Evolutionary conservation across 2,329 filamentous ascomycete genomes (phyloP), one percentile per base, ranked within the genome.

Genomic region (Claviceps citrina): DNA sequence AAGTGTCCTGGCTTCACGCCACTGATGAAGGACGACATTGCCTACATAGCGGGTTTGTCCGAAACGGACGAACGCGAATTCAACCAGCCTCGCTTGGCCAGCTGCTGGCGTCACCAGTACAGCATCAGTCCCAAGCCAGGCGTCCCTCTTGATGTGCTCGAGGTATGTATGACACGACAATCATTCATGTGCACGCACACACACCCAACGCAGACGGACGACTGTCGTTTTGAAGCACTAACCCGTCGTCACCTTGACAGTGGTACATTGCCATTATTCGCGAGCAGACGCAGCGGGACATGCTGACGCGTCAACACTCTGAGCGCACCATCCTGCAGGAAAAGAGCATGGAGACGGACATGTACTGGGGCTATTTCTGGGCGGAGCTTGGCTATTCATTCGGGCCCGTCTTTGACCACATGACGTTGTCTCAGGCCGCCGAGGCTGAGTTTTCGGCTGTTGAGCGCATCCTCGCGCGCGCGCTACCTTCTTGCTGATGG

Each of bases 21-120:
- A 1, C 45, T 66, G n/a, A 71, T 74, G 61, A 79, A 78, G 56
- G 71, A 77, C 48, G 68, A 73, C 47, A 62, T 80, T 46, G 64
- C 68, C 6, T 63, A 49, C 39, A 39, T 63, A n/a, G 58, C 58
- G 3, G 52, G 54, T 13, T 48, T 73, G 45, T 31, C 51, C 0
- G 56, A 63, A 0, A 34, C 45, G 13, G 58, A 61, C 35, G 46
- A 59, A 36, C 52, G 50, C 5, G 54, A 59, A 18, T 66, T 63
- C 47, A 65, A 66, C 35, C 61, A 69, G 50, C 72, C 74, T 1
- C 60, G 58, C 4, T 63, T 61, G 39, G 63, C 71, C 1, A 46
- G 62, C 15, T 46, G 56, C 26, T 78, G 73, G 73, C 52, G 59
- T 19, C 65, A 74, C 45, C 61, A 70, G 44, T 72, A 71, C 49